phyloP scores from a whole-genome alignment of 2,329 filamentous ascomycete species.

The Colletotrichum cereale region DNA sequence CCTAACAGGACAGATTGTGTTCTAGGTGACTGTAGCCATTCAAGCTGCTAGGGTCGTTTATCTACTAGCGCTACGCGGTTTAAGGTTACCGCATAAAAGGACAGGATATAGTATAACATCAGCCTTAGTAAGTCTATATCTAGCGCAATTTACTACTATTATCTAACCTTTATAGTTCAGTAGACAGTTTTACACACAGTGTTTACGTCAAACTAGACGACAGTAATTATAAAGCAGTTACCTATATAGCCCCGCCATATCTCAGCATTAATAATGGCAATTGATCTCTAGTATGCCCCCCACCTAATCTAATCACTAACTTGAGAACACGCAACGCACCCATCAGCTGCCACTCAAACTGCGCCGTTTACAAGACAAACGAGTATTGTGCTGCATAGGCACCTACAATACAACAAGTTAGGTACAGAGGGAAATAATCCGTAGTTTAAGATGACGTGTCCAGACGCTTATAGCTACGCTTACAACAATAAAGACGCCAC shows the following conservation, averaged over 20 bases:
- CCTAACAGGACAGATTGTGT: background rate
- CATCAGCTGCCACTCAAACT: background rate
- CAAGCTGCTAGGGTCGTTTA: background rate
- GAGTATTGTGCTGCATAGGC: background rate
- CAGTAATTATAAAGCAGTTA: background rate
- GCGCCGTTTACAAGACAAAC: background rate
- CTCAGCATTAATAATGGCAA: background rate
- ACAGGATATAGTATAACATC: background rate
- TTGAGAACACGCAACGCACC: background rate
- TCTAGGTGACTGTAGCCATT: background rate
- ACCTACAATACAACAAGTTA: background rate
- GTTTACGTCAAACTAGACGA: background rate
- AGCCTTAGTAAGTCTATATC: background rate
- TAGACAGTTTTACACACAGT: background rate
- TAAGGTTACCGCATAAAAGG: background rate
- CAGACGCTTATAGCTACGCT: background rate
- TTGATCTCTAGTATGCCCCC: background rate
- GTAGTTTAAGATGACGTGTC: background rate
- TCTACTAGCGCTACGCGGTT: background rate
- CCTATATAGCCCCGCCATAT: background rate
- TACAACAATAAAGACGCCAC: background rate
- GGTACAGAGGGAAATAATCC: background rate
- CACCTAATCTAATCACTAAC: background rate
- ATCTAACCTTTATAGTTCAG: background rate
- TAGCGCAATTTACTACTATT: background rate